These are phyloP conservation scores for Corynascus novoguineensis DNA, from an alignment of 495 filamentous ascomycete genomes.

Conservation along the genomic window DNA sequence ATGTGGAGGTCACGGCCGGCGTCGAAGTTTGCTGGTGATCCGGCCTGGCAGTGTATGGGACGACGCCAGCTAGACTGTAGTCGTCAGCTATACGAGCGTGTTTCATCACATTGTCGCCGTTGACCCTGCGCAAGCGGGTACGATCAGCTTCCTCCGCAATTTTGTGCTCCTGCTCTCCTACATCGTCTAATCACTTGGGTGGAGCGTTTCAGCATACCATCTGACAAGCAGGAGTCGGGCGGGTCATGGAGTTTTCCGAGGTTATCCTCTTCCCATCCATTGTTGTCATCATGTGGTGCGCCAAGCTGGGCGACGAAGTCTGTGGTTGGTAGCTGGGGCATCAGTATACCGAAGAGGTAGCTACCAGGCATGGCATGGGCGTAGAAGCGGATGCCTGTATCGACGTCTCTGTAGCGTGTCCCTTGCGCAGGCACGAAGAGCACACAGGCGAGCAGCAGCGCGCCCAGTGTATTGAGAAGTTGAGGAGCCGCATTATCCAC, in stretches of 20 bases:
- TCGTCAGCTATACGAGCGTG: conserved; percentile 13
- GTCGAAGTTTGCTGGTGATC: too few species aligned
- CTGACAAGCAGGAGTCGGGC: conserved; percentile 20
- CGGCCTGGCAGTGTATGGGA: conserved; percentile 12
- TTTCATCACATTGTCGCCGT: conserved; percentile 10
- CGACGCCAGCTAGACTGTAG: conserved; percentile 10
- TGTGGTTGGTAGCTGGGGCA: conserved; percentile 16
- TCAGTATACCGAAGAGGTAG: conserved; percentile 28
- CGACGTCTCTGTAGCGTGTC: conserved; percentile 25
- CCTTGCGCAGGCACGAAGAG: conserved; percentile 19
- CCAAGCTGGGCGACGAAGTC: conserved; percentile 31
- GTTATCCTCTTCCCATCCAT: conserved; percentile 26
- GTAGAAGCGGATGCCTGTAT: conserved; percentile 25
- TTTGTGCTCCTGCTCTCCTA: neutral
- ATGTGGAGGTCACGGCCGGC: neutral
- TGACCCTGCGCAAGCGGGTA: neutral
- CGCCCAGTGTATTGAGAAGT: neutral
- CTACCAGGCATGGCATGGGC: conserved; percentile 15
- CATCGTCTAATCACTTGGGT: neutral
- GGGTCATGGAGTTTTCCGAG: conserved; percentile 21
- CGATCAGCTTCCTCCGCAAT: too few species aligned
- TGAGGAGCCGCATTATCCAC: neutral
- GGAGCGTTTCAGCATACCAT: conserved; percentile 8
- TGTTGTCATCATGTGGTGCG: conserved; percentile 16
- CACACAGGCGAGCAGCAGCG: neutral